Conservation (phyloP, 257 asterid genomes). For the Leptodermis oblonga region DNA sequence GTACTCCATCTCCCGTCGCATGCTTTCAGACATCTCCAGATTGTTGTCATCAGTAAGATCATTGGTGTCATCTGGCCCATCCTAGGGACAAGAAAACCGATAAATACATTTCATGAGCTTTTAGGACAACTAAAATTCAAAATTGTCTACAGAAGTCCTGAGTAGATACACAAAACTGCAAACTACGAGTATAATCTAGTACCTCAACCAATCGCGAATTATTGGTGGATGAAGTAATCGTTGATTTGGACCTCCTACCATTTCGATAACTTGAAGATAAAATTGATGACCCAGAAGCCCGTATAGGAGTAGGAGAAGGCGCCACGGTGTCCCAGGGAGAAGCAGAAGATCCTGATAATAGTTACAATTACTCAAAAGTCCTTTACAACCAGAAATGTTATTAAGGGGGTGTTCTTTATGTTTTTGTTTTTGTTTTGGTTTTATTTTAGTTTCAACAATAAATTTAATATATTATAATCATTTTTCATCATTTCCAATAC, state of each 20-base stretch:
- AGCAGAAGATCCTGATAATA: conserved; percentile 23
- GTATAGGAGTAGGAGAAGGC: conserved; percentile 91
- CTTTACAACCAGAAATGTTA: conserved; percentile 13
- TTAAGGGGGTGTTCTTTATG: too few relatives aligned
- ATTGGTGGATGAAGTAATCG: conserved; percentile 33
- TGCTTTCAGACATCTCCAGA: conserved; percentile 71
- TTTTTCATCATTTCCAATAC: too few relatives aligned
- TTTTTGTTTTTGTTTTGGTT: too few relatives aligned
- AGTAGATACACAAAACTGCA: background rate
- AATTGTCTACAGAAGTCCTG: background rate
- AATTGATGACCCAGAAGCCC: conserved; percentile 79
- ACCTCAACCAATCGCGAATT: conserved; percentile 49
- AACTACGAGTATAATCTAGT: conserved; percentile 11
- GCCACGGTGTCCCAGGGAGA: conserved; percentile 94
- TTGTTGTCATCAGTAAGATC: conserved; percentile 38
- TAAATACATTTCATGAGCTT: conserved; percentile 11
- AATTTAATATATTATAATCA: too few relatives aligned
- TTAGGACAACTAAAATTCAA: background rate
- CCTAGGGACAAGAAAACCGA: conserved; percentile 34
- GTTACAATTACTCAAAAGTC: background rate
- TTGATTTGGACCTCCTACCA: conserved; percentile 46
- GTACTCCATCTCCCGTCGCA: conserved; percentile 89
- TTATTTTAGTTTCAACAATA: too few relatives aligned
- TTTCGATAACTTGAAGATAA: conserved; percentile 67
- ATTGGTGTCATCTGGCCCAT: conserved; percentile 39